Evolutionary conservation across 768 basidiomycete genomes (phyloP), one percentile per base, ranked within the genome.

Genomic region (Pleurotus ostreatus): DNA sequence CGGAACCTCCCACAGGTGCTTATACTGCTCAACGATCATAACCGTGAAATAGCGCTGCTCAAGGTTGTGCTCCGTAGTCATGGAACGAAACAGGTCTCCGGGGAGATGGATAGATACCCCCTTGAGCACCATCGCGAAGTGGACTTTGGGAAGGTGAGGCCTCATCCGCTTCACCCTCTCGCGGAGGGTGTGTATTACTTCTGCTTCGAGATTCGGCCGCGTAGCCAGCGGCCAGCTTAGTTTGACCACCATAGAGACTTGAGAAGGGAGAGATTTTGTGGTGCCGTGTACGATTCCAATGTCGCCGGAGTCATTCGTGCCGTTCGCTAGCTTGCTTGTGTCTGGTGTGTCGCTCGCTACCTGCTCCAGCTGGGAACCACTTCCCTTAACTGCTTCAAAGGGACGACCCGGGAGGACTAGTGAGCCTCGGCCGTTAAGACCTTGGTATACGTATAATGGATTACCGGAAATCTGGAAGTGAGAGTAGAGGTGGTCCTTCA

Each of bases 1-100:
- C 0, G 45, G 54, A 0, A 62, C 65, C 18, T 65, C 56, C 62
- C 64, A 64, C 6, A 71, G 56, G 2, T 59, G 62, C 22, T 60
- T 26, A 46, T 65, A 69, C 7, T 53, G 47, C n/a, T 59, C 55
- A 46, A 62, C 57, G 2, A 60, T 60, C 18, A 67, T 26, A 6
- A 63, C 56, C n/a, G 57, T 56, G 26, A 68, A 61, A 16, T 55
- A 44, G 3, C 66, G 48, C 34, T 49, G 60, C 20, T 63, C 53
- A 18, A 55, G 22, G n/a, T 56, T 39, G 3, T 57, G 30, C 9
- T 25, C 38, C 2, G 39, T 47, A 12, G 20, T n/a, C 18, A 22
- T 11, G 26, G 25, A 15, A 13, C 25, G 6, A 34, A 49, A 34
- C 13, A 26, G 26, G 6, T n/a, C 26, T 49, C 60, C 44, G 1